Percentiles rank a stretch among this genome's conserved stretches.
These are phyloP conservation scores for Thelephora aurantiotincta DNA, from an alignment of 768 basidiomycete species.

Conservation along the genomic window DNA sequence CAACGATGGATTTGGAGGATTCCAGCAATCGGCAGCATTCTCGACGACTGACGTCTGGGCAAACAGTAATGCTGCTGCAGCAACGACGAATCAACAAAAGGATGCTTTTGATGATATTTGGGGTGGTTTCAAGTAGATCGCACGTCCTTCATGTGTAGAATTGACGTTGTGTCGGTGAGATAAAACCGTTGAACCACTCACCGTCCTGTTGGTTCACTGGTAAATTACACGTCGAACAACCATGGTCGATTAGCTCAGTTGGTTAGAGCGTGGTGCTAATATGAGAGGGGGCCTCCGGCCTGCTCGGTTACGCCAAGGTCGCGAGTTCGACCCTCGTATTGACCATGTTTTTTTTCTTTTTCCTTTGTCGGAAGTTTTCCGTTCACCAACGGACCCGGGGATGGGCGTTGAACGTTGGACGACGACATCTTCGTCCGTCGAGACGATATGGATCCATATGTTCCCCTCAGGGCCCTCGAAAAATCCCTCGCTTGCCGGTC, in stretches of 20 bases:
- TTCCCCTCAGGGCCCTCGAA: no score
- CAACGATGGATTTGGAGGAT: neutral
- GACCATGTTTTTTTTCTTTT: neutral
- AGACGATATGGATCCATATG: no score
- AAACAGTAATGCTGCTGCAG: conserved; percentile 12
- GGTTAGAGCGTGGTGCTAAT: conserved; percentile 1
- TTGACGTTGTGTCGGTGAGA: no score
- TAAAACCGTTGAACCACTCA: no score
- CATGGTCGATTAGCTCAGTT: conserved; percentile 1
- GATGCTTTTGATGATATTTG: conserved; percentile 76
- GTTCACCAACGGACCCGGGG: no score
- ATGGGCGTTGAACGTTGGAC: no score
- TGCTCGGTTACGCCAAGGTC: neutral
- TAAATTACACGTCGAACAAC: neutral
- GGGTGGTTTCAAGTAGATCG: conserved; percentile 61
- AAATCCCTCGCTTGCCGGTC: no score
- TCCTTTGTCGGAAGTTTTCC: neutral
- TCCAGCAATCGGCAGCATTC: conserved; percentile 11
- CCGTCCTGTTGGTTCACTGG: neutral
- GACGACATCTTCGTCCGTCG: no score
- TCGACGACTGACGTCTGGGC: conserved; percentile 51
- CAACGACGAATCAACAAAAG: conserved; percentile 29
- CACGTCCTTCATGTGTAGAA: neutral
- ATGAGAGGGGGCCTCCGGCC: neutral
- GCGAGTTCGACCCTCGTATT: neutral